Conservation (phyloP, 1,139 yeast species). For the Casaregolazyma lundiana region DNA sequence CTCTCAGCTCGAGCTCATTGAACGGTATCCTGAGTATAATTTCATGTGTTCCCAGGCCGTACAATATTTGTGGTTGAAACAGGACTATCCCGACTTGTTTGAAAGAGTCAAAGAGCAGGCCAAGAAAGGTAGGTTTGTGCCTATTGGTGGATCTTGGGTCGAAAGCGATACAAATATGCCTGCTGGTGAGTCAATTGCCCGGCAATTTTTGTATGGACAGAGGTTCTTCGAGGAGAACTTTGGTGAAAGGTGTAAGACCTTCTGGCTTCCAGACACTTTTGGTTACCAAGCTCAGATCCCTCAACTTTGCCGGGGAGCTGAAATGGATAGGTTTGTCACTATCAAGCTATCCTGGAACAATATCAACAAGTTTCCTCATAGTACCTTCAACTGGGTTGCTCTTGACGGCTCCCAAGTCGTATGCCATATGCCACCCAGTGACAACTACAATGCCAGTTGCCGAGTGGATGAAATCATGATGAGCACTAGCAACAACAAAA, state of each 20-base stretch:
- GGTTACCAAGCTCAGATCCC: constrained; percentile 94
- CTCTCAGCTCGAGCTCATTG: constrained; percentile 76
- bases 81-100: constrained; percentile 76
- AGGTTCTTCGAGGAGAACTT: constrained; percentile 71
- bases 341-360: constrained; percentile 94
- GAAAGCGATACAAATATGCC: constrained; percentile 96
- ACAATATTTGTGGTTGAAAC: constrained; percentile 83
- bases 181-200: constrained; percentile 76
- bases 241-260: constrained; percentile 65
- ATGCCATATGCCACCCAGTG: constrained; percentile 97
- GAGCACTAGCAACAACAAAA: constrained; percentile 72
- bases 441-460: constrained; percentile 87
- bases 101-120: constrained; percentile 58
- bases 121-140: constrained; percentile 67
- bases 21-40: constrained; percentile 81
- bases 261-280: constrained; percentile 95
- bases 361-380: constrained; percentile 78
- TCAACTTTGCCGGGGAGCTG: constrained; percentile 78
- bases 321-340: constrained; percentile 75
- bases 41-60: constrained; percentile 94
- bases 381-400: constrained; percentile 91
- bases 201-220: constrained; percentile 88
- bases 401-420: constrained; percentile 85
- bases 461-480: constrained; percentile 84
- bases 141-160: constrained; percentile 95